A percentile compares a stretch with the other conserved stretches of the same genome.
These are phyloP conservation scores for Oidiodendron maius DNA, from an alignment of 495 filamentous ascomycete genomes.

Conservation along the genomic window DNA sequence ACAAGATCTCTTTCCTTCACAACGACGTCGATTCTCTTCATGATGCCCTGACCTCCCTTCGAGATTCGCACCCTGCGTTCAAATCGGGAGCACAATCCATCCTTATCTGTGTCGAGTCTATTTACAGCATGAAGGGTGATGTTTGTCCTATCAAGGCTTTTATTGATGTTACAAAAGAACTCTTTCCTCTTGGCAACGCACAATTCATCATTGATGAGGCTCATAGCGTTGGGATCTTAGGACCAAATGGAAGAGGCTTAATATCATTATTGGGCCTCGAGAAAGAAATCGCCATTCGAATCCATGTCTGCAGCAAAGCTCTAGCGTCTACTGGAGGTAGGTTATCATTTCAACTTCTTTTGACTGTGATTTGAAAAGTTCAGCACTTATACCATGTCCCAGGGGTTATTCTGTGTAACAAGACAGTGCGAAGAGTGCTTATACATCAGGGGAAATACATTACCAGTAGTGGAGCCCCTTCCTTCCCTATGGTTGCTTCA, in stretches of 20 bases:
- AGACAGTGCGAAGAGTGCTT: conserved; percentile 12
- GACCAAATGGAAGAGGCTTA: conserved; percentile 47
- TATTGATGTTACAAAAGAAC: conserved; percentile 42
- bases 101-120: conserved; percentile 53
- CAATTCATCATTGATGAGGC: conserved; percentile 63
- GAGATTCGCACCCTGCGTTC: conserved; percentile 27
- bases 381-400: not conserved
- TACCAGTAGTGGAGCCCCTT: conserved; percentile 44
- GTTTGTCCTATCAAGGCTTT: conserved; percentile 51
- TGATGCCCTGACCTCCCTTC: conserved; percentile 32
- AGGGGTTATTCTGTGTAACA: conserved; percentile 33
- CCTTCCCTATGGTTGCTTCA: conserved; percentile 42
- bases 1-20: conserved; percentile 44
- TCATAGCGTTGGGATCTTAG: conserved; percentile 55
- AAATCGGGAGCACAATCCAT: conserved; percentile 23
- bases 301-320: conserved; percentile 59
- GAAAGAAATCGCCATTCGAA: conserved; percentile 46
- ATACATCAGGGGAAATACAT: conserved; percentile 43
- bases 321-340: conserved; percentile 55
- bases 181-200: conserved; percentile 44
- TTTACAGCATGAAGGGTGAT: conserved; percentile 71
- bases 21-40: conserved; percentile 43
- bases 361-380: not conserved
- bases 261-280: conserved; percentile 53
- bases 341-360: conserved; percentile 7